These are phyloP conservation scores for Stephania yunnanensis DNA, from an alignment of 164 flowering plant genomes.

Conservation along the genomic window DNA sequence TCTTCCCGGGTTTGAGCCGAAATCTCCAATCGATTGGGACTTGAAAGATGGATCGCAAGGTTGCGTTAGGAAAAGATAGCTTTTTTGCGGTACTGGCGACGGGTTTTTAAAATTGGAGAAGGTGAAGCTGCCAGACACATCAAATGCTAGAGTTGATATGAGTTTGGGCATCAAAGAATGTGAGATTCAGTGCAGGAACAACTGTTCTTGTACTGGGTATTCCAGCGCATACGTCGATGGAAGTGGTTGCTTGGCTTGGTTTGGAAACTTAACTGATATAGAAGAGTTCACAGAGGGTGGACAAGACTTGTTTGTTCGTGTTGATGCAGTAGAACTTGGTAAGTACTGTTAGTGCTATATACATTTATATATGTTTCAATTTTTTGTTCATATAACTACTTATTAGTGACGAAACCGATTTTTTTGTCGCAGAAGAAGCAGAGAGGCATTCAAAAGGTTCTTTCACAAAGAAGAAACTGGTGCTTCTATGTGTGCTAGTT, in stretches of 20 bases:
- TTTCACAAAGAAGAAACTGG: not conserved
- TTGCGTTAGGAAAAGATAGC: constrained; percentile 6
- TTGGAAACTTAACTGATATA: constrained; percentile 3
- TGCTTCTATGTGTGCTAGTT: not conserved
- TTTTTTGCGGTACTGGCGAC: constrained; percentile 4
- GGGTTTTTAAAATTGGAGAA: constrained; percentile 6
- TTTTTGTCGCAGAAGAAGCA: not conserved
- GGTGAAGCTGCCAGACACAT: constrained; percentile 13
- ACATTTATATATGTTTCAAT: no score
- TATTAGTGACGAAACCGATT: not conserved
- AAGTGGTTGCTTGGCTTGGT: constrained; percentile 1
- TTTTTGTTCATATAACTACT: no score
- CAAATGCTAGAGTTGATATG: not conserved
- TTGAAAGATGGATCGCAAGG: constrained; percentile 13
- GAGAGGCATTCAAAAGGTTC: not conserved
- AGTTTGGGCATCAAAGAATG: not conserved
- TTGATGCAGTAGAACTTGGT: constrained; percentile 1
- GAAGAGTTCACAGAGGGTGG: not conserved
- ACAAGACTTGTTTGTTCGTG: constrained; percentile 1
- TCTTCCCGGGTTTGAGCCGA: constrained; percentile 12
- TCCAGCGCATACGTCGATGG: not conserved
- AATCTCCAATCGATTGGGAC: constrained; percentile 4
- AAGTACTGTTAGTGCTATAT: no score
- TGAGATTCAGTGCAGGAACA: not conserved
- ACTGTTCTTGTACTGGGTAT: constrained; percentile 7